Evolutionary conservation across 345 rosid genomes (phyloP).

Genomic region (Pseudoturritis turrita): DNA sequence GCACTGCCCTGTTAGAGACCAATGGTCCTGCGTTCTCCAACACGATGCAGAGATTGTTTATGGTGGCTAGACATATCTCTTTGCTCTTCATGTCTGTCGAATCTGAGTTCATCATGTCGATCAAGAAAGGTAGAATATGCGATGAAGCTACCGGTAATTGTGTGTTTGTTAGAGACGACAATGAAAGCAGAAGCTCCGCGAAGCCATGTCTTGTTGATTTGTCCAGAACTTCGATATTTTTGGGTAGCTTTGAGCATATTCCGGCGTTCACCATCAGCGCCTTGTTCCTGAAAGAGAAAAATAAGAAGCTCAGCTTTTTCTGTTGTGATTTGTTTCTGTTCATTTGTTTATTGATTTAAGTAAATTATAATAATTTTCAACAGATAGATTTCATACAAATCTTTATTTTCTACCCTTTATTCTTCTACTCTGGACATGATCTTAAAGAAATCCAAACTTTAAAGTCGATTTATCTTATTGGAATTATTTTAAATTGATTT

Average conservation of each 20-base stretch:
- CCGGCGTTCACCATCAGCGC: constrained; percentile 75
- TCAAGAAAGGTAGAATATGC: constrained; percentile 47
- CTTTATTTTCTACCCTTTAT: neutral
- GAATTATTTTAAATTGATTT: neutral
- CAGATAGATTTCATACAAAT: neutral
- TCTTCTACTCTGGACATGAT: neutral
- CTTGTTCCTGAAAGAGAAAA: constrained; percentile 65
- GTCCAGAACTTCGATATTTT: constrained; percentile 35
- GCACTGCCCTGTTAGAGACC: constrained; percentile 48
- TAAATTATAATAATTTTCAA: neutral
- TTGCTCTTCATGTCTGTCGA: constrained; percentile 45
- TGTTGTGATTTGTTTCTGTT: neutral
- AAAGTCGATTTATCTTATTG: neutral
- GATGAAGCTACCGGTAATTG: constrained; percentile 45
- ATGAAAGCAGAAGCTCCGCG: constrained; percentile 50
- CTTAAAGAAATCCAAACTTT: neutral
- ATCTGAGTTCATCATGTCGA: constrained; percentile 44
- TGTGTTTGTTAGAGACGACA: constrained; percentile 56
- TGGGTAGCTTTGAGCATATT: constrained; percentile 65
- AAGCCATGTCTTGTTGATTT: constrained; percentile 52
- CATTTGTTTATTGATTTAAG: neutral
- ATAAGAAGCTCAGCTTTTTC: neutral
- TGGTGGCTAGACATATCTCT: constrained; percentile 49
- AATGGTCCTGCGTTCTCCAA: constrained; percentile 63
- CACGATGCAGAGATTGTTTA: constrained; percentile 51